A percentile compares a stretch with the other conserved stretches of the same genome.
Evolutionary conservation across 306 rosid species (phyloP).

Genomic region (Citrullus colocynthis): DNA sequence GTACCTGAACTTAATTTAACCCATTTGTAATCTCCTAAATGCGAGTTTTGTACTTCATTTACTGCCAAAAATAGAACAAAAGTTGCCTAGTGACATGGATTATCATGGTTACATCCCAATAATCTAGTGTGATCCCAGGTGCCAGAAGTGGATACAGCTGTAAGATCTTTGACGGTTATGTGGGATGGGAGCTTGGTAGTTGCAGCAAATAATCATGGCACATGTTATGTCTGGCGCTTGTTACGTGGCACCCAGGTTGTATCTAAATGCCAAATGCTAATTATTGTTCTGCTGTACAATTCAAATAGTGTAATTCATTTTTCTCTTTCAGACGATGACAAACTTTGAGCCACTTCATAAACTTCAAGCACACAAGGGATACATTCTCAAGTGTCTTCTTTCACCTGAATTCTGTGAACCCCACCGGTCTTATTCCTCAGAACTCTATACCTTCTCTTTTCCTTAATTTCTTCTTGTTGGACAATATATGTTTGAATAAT

Average conservation of each 20-base stretch:
- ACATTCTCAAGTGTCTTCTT: conserved; percentile 92
- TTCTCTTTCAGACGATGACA: conserved; percentile 80
- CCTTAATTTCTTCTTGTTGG: neutral
- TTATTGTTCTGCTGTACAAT: neutral
- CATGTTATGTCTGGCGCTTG: conserved; percentile 97
- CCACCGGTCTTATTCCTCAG: conserved; percentile 45
- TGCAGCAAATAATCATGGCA: conserved; percentile 96
- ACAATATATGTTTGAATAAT: neutral
- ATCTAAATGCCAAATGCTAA: conserved; percentile 5
- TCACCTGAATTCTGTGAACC: conserved; percentile 98
- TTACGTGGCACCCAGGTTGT: conserved; percentile 85
- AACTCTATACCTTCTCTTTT: neutral
- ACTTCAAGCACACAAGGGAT: conserved; percentile 91
- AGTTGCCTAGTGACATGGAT: neutral
- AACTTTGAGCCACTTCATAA: conserved; percentile 98
- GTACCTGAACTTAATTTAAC: neutral
- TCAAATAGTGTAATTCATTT: neutral
- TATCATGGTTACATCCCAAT: conserved; percentile 6
- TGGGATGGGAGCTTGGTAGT: conserved; percentile 99
- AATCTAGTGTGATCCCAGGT: conserved; percentile 43
- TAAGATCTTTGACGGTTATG: conserved; percentile 93
- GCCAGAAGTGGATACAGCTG: conserved; percentile 98
- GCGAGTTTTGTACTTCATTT: neutral
- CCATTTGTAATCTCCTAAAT: neutral
- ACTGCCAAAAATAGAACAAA: neutral